Evolutionary conservation across 306 rosid genomes (phyloP).

Genomic region (Cicer pinnatifidum): DNA sequence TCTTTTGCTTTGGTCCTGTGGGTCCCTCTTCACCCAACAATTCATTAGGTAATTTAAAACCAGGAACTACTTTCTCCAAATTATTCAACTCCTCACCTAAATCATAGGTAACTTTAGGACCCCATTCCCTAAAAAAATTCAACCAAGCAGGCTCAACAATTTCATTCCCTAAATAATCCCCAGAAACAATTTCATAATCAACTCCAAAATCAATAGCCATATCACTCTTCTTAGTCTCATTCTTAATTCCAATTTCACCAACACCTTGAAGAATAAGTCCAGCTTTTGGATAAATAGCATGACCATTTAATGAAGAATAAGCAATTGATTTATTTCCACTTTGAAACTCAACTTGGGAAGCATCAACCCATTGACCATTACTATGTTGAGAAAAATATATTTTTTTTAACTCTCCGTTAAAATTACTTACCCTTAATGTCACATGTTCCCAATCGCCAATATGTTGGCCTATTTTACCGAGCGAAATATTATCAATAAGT

Average conservation of each 20-base stretch:
- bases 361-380: constrained; percentile 47
- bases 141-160: constrained; percentile 45
- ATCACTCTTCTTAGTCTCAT: constrained; percentile 42
- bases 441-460: constrained; percentile 50
- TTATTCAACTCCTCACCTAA: constrained; percentile 26
- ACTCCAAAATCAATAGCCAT: constrained; percentile 40
- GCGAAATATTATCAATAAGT: constrained; percentile 28
- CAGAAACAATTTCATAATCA: constrained; percentile 40
- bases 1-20: constrained; percentile 49
- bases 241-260: constrained; percentile 42
- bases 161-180: constrained; percentile 40
- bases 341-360: constrained; percentile 42
- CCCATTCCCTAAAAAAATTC: constrained; percentile 46
- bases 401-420: constrained; percentile 39
- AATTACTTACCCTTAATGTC: constrained; percentile 47
- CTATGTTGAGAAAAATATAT: constrained; percentile 49
- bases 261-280: constrained; percentile 48
- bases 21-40: constrained; percentile 49
- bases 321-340: constrained; percentile 38
- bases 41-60: constrained; percentile 39
- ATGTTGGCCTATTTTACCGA: constrained; percentile 48
- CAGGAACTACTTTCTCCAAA: constrained; percentile 42
- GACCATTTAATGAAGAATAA: constrained; percentile 49
- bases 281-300: constrained; percentile 48
- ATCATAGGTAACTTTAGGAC: constrained; percentile 42